phyloP scores from a whole-genome alignment of 306 rosid genomes.

The Geum urbanum region DNA sequence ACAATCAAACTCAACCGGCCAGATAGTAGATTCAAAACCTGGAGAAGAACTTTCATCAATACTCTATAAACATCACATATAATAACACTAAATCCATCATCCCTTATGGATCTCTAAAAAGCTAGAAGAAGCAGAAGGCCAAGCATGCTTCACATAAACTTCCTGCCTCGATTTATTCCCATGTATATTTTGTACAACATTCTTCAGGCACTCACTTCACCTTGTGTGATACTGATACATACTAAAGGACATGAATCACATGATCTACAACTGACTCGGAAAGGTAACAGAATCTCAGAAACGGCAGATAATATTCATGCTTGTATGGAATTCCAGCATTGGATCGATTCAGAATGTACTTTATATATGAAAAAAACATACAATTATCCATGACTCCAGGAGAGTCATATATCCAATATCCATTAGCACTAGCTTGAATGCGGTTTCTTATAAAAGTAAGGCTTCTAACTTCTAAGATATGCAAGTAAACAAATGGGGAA shows the following conservation, averaged over 20 bases:
- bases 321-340: constrained; percentile 34
- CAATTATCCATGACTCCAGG: background rate
- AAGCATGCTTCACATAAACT: constrained; percentile 19
- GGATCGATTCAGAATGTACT: constrained; percentile 18
- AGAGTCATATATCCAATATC: no score
- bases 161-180: background rate
- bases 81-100: no score
- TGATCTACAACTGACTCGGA: constrained; percentile 51
- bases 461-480: constrained; percentile 10
- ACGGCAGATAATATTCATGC: constrained; percentile 38
- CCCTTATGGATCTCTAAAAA: constrained; percentile 7
- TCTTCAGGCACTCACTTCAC: constrained; percentile 27
- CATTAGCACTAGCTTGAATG: background rate
- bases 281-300: constrained; percentile 50
- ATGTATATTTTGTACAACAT: constrained; percentile 14
- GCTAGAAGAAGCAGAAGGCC: constrained; percentile 31
- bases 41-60: constrained; percentile 10
- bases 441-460: constrained; percentile 8
- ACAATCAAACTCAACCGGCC: constrained; percentile 2
- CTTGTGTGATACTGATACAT: constrained; percentile 26
- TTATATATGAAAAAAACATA: background rate
- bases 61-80: background rate
- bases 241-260: constrained; percentile 46
- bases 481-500: constrained; percentile 8
- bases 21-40: constrained; percentile 27